Evolutionary conservation across 306 rosid genomes (phyloP), one percentile per base, ranked within the genome.

Genomic region (Cucurbita pepo): DNA sequence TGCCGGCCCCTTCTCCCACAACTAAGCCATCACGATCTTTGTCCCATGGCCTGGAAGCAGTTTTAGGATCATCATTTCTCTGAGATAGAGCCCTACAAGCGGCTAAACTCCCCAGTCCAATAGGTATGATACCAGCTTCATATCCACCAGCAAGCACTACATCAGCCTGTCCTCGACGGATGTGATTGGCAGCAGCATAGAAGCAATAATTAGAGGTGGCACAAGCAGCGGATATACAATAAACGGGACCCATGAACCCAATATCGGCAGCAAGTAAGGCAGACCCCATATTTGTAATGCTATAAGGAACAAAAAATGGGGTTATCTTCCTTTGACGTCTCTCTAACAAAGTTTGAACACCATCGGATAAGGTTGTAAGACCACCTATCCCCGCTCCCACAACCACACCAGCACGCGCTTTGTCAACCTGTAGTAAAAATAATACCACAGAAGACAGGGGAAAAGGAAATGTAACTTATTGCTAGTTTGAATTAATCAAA

Each of bases 41-140:
- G 78, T 95, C 99, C 99, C 99, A 95, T n/a, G 99, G 99, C 85
- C 99, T 88, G 0, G 99, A 95, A 80, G 99, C 99, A 77, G 99
- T 95, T 87, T 84, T 80, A 9, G 99, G 99, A 69, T 95, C 97
- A 80, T 95, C 96, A 38, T 95, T 95, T 78, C 99, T 86, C 85
- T 91, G 96, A 71, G 97, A 95, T 36, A 95, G 82, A 9, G 99
- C 99, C 81, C 97, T 84, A 88, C 97, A 91, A 52, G 97, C 99
- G 76, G 91, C 92, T 79, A 95, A 91, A 44, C 97, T 97, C 8
- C 99, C 99, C 43, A 95, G 70, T 58, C 99, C 99, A 80, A 95
- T 85, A 2, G 99, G 99, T 73, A 91, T 86, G 19, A 95, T 84
- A 18, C 96, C 97, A 72, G 99, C 99, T 80, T 95, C 99, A 51